These are phyloP conservation scores for Calonectria naviculata DNA, from an alignment of 2,329 filamentous ascomycete species.

Conservation along the genomic window DNA sequence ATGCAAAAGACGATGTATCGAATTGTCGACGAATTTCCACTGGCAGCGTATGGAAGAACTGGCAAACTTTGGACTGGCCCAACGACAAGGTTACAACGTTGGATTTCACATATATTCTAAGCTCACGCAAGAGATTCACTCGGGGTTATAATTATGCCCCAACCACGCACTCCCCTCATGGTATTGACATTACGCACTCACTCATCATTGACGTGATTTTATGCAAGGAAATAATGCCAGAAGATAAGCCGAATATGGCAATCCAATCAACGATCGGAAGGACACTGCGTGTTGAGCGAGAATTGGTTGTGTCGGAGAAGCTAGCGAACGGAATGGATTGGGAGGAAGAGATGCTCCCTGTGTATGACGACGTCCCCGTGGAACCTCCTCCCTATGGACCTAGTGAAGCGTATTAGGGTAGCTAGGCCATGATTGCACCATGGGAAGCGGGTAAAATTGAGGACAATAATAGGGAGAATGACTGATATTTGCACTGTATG, in stretches of 20 bases:
- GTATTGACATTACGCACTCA: background rate
- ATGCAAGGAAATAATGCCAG: background rate
- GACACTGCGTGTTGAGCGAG: background rate
- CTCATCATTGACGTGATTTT: background rate
- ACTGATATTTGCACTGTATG: background rate
- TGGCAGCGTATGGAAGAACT: background rate
- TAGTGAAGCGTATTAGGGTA: no score
- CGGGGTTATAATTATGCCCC: background rate
- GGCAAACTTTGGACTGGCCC: background rate
- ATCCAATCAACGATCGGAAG: background rate
- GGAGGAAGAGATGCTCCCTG: background rate
- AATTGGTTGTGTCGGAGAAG: background rate
- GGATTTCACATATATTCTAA: background rate
- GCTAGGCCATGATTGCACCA: background rate
- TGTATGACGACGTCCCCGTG: background rate
- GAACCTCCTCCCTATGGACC: background rate
- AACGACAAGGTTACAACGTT: background rate
- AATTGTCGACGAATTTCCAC: background rate
- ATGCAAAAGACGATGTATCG: no score
- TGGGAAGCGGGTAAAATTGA: background rate
- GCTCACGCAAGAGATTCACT: background rate
- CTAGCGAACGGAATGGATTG: background rate
- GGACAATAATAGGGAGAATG: no score
- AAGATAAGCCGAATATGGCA: background rate
- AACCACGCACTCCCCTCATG: background rate